Conservation (phyloP, 129 eudicot genomes). For the Sambucus nigra region DNA sequence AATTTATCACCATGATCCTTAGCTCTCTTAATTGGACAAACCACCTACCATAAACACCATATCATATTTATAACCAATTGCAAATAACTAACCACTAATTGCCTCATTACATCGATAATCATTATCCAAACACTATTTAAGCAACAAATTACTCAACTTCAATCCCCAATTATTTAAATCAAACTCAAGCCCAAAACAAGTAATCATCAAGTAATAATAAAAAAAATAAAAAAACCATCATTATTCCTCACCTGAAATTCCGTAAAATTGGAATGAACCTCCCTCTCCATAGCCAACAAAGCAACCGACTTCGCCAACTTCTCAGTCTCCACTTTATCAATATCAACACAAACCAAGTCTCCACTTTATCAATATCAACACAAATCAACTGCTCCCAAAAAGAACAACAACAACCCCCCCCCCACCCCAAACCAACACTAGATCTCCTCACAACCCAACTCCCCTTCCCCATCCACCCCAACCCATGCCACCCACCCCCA, state of each 20-base stretch:
- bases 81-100: too few species aligned
- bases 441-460: constrained; percentile 48
- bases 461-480: constrained; percentile 85
- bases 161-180: not conserved
- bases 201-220: not conserved
- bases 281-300: constrained; percentile 64
- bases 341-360: constrained; percentile 94
- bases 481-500: constrained; percentile 99
- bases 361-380: too few species aligned
- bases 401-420: constrained; percentile 37
- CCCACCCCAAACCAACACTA: constrained; percentile 16
- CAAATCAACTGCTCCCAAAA: constrained; percentile 59
- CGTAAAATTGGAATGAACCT: constrained; percentile 55
- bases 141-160: not conserved
- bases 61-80: too few species aligned
- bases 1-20: too few species aligned
- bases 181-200: not conserved
- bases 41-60: too few species aligned
- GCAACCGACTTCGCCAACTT: constrained; percentile 71
- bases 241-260: constrained; percentile 55
- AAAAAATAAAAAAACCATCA: not conserved
- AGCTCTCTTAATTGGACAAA: too few species aligned
- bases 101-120: too few species aligned
- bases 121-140: too few species aligned
- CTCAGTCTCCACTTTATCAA: constrained; percentile 54